Percentiles rank a stretch among this genome's conserved stretches.
phyloP scores from a whole-genome alignment of 1,284 basidiomycete genomes.

The Trichosporon coremiiforme region DNA sequence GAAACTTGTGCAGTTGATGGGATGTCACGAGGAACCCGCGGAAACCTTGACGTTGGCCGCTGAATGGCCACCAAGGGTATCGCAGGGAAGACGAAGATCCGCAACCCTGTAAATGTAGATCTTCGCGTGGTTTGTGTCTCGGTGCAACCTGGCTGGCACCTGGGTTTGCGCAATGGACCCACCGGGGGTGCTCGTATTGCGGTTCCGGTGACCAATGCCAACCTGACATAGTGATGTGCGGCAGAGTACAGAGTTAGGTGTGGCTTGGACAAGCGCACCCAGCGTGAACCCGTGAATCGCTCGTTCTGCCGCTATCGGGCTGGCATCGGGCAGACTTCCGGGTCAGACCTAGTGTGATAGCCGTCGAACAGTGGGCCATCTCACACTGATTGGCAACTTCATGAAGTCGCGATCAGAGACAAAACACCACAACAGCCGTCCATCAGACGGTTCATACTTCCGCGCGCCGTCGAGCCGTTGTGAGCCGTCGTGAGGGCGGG shows the following conservation, averaged over 20 bases:
- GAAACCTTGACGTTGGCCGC: not conserved
- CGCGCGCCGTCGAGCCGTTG: not conserved
- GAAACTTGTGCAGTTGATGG: slow-evolving; percentile 3
- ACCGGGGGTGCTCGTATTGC: not conserved
- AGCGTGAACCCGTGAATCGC: not conserved
- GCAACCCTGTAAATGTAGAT: not conserved
- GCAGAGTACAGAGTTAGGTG: not conserved
- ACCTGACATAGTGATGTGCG: not conserved
- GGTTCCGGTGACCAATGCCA: not conserved
- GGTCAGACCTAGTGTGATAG: not conserved
- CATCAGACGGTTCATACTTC: not conserved
- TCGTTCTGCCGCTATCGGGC: too few relatives aligned
- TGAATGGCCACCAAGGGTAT: not conserved
- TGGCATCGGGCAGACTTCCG: too few relatives aligned
- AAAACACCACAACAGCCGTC: too few relatives aligned
- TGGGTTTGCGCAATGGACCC: too few relatives aligned
- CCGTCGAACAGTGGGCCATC: not conserved
- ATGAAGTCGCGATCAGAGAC: not conserved
- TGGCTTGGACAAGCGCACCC: not conserved
- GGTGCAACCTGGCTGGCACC: not conserved
- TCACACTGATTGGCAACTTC: too few relatives aligned
- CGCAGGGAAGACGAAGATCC: not conserved
- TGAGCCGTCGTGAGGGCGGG: not conserved
- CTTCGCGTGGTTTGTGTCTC: not conserved
- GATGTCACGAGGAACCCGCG: slow-evolving; percentile 18